These are phyloP conservation scores for Penicillium malachiteum DNA, from an alignment of 495 filamentous ascomycete species.

Conservation along the genomic window DNA sequence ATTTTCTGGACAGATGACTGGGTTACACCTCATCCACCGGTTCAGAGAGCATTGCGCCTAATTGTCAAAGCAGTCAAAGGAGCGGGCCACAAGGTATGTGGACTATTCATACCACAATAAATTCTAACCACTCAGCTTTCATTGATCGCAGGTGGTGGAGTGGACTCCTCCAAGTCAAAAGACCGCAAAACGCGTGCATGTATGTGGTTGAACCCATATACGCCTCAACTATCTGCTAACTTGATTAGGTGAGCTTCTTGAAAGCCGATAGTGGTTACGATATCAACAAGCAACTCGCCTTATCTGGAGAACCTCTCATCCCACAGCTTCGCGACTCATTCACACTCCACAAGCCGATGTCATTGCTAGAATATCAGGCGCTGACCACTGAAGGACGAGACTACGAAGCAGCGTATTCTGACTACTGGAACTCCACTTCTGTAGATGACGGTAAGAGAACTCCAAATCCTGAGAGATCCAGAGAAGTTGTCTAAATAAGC, in stretches of 20 bases:
- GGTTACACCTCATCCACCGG: neutral
- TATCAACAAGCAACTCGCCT: neutral
- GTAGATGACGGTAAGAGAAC: too few species aligned
- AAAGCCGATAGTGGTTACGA: neutral
- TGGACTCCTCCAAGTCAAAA: too few species aligned
- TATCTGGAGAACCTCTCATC: neutral
- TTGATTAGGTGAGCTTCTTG: neutral
- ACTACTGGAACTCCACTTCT: too few species aligned
- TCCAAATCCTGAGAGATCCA: too few species aligned
- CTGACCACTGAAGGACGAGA: too few species aligned
- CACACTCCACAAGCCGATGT: neutral
- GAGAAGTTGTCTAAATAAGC: neutral
- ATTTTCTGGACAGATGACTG: neutral
- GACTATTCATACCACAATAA: neutral
- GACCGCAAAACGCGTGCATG: too few species aligned
- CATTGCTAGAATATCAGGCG: too few species aligned
- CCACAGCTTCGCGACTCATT: neutral
- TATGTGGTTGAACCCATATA: too few species aligned
- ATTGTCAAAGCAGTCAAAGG: neutral
- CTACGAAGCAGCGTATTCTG: too few species aligned
- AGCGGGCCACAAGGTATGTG: neutral
- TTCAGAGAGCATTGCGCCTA: neutral
- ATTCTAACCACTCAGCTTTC: too few species aligned
- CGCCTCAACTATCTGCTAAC: too few species aligned
- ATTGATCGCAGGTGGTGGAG: too few species aligned